A percentile compares a stretch with the other conserved stretches of the same genome.
These are phyloP conservation scores for Ilyonectria mors-panacis DNA, from an alignment of 2,329 filamentous ascomycete genomes.

Conservation along the genomic window DNA sequence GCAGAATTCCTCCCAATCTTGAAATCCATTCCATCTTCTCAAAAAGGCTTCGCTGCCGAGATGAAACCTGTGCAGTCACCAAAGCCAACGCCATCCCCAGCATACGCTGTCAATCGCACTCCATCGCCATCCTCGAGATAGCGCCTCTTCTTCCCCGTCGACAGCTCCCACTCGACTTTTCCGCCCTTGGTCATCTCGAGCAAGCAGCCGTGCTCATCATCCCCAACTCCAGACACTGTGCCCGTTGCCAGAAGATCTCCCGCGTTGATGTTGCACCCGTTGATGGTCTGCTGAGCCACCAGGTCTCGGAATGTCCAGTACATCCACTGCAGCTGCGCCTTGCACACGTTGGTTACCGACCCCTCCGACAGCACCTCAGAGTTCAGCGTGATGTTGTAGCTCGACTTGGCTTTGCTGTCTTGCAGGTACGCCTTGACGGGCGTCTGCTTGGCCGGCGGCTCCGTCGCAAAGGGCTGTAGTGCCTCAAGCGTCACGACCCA, in stretches of 20 bases:
- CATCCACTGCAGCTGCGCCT: slow-evolving; percentile 38
- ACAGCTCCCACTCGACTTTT: slow-evolving; percentile 46
- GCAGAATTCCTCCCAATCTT: neutral
- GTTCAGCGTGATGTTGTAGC: slow-evolving; percentile 52
- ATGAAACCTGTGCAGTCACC: slow-evolving; percentile 53
- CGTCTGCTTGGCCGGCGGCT: neutral
- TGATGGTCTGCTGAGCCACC: slow-evolving; percentile 27
- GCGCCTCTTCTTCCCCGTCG: slow-evolving; percentile 50
- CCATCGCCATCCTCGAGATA: slow-evolving; percentile 59
- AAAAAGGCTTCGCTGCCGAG: slow-evolving; percentile 14
- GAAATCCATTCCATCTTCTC: neutral
- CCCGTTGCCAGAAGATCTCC: slow-evolving; percentile 61
- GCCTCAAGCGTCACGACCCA: slow-evolving; percentile 75
- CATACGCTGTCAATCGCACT: slow-evolving; percentile 56
- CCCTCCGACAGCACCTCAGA: slow-evolving; percentile 47
- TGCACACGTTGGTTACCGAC: slow-evolving; percentile 16
- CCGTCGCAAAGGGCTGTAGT: slow-evolving; percentile 68
- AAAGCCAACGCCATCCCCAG: slow-evolving; percentile 59
- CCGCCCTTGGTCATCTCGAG: slow-evolving; percentile 58
- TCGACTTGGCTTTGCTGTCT: slow-evolving; percentile 51
- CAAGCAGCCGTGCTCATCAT: slow-evolving; percentile 56
- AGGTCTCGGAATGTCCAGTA: slow-evolving; percentile 57
- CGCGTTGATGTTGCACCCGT: slow-evolving; percentile 53
- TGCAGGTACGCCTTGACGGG: slow-evolving; percentile 47
- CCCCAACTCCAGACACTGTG: slow-evolving; percentile 55